A percentile compares a stretch with the other conserved stretches of the same genome.
Evolutionary conservation across 2,329 filamentous ascomycete species (phyloP).

Genomic region (Lecanicillium sp.): DNA sequence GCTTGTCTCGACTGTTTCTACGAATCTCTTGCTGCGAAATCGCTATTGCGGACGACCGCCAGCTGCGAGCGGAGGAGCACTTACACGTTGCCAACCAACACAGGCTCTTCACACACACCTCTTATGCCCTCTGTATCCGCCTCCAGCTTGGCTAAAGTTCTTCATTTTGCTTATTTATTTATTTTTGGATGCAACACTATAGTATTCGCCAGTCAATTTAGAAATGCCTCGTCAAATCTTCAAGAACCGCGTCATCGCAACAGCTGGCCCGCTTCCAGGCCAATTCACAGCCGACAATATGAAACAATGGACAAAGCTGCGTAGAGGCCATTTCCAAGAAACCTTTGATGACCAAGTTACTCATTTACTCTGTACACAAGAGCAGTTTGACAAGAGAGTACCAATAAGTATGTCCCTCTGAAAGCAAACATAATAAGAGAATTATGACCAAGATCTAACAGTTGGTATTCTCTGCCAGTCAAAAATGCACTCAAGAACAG

Average conservation of each 20-base stretch:
- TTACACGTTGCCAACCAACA: neutral
- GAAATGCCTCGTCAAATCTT: slow-evolving; percentile 36
- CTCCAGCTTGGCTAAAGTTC: no score
- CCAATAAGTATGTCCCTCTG: slow-evolving; percentile 23
- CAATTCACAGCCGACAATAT: slow-evolving; percentile 46
- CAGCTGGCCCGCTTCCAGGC: slow-evolving; percentile 48
- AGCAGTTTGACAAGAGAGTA: slow-evolving; percentile 45
- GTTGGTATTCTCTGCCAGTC: slow-evolving; percentile 18
- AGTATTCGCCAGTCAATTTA: no score
- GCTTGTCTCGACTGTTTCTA: no score
- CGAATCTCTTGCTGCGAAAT: no score
- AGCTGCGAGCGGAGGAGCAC: neutral
- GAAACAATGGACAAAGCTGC: slow-evolving; percentile 53
- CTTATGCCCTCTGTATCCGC: no score
- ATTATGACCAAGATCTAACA: no score
- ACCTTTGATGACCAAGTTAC: slow-evolving; percentile 51
- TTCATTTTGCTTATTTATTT: no score
- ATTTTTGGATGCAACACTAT: no score
- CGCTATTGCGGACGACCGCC: no score
- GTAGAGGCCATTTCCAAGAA: slow-evolving; percentile 50
- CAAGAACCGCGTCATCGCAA: slow-evolving; percentile 42
- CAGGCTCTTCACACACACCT: neutral
- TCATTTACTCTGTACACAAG: slow-evolving; percentile 60
- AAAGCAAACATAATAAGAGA: no score
- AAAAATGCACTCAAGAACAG: slow-evolving; percentile 26